Evolutionary conservation across 768 basidiomycete genomes (phyloP).

Genomic region (Hericium alpestre): DNA sequence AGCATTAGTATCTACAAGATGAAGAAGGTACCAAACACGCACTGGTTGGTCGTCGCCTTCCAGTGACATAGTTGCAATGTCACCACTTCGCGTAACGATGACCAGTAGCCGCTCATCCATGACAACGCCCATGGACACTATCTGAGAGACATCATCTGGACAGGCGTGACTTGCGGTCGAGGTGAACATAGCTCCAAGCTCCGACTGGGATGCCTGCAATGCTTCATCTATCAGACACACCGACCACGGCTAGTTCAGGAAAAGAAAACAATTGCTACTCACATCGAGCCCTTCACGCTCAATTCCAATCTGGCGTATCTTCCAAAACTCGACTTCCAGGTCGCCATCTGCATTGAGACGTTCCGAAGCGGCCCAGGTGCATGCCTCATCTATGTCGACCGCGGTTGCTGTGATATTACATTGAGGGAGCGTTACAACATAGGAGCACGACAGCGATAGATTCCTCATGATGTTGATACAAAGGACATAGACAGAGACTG

Average conservation of each 20-base stretch:
- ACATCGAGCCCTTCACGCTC: background rate
- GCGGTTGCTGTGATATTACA: slow-evolving; percentile 4
- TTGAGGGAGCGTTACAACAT: background rate
- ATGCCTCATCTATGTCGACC: slow-evolving; percentile 7
- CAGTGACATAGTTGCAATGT: slow-evolving; percentile 62
- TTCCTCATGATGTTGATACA: slow-evolving; percentile 2
- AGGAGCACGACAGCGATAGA: background rate
- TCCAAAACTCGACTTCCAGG: slow-evolving; percentile 9
- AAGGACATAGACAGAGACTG: too few relatives aligned
- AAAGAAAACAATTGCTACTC: background rate
- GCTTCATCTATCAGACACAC: slow-evolving; percentile 1
- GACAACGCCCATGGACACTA: slow-evolving; percentile 46
- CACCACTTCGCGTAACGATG: slow-evolving; percentile 65
- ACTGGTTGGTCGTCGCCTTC: slow-evolving; percentile 39
- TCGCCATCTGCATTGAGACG: slow-evolving; percentile 10
- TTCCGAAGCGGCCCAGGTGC: slow-evolving; percentile 12
- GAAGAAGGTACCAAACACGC: slow-evolving; percentile 13
- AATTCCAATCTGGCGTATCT: background rate
- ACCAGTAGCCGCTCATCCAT: slow-evolving; percentile 56
- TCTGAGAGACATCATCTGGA: slow-evolving; percentile 18
- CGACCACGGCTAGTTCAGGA: background rate
- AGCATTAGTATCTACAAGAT: background rate
- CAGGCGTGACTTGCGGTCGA: slow-evolving; percentile 4
- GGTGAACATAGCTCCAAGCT: slow-evolving; percentile 6
- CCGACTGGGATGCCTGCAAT: background rate